Conservation (phyloP, 305 asterid species). For the Rubia peregrina region DNA sequence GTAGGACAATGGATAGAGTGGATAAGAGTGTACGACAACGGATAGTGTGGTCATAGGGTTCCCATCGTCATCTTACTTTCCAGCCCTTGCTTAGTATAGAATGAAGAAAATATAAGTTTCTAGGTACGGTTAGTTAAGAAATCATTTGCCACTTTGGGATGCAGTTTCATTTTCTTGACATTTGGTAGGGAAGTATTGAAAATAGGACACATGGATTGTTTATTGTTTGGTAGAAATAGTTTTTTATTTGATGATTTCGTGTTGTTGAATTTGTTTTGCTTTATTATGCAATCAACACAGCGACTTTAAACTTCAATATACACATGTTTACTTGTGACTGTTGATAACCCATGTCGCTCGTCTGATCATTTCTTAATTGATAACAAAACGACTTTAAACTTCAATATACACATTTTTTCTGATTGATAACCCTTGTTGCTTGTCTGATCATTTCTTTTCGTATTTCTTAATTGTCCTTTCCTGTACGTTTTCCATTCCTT, state of each 20-base stretch:
- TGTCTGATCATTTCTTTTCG: not conserved
- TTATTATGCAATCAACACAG: not conserved
- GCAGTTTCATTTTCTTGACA: not conserved
- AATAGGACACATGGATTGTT: not conserved
- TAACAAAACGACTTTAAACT: too few species aligned
- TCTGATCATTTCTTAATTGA: too few species aligned
- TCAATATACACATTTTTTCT: too few species aligned
- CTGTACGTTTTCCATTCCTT: not conserved
- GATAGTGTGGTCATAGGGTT: not conserved
- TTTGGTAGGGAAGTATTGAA: not conserved
- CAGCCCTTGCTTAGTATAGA: not conserved
- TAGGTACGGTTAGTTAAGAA: not conserved
- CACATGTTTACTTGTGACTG: not conserved
- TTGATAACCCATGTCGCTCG: too few species aligned
- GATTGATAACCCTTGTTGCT: not conserved
- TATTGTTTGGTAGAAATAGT: not conserved
- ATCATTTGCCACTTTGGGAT: not conserved
- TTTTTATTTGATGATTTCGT: not conserved
- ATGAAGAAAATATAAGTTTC: not conserved
- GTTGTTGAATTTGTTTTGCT: not conserved
- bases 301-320: not conserved
- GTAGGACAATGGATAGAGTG: not conserved
- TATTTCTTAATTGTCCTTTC: not conserved
- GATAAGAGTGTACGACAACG: not conserved
- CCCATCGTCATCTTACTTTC: not conserved